These are phyloP conservation scores for Dichotomopilus funicola DNA, from an alignment of 2,329 filamentous ascomycete genomes.

Conservation along the genomic window DNA sequence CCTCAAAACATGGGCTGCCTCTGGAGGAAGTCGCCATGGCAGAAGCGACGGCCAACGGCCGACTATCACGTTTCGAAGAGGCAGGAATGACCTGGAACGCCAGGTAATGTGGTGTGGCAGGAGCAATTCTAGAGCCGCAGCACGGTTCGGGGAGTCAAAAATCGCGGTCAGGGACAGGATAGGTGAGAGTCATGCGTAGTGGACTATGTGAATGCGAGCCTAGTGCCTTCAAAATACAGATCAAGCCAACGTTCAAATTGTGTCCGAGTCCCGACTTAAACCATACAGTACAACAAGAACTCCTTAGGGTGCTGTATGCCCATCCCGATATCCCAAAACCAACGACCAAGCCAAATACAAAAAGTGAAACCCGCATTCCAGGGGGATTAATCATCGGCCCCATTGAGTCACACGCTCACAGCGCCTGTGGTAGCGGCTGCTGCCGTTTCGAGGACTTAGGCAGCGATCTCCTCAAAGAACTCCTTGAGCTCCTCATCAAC, in stretches of 20 bases:
- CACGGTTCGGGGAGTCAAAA: no score
- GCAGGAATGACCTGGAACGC: no score
- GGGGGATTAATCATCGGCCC: background rate
- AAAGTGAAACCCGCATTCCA: constrained; percentile 16
- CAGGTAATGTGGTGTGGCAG: no score
- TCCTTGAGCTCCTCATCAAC: constrained; percentile 56
- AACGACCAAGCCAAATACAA: constrained; percentile 5
- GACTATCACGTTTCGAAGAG: no score
- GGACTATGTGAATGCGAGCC: constrained; percentile 5
- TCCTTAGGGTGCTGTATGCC: constrained; percentile 16
- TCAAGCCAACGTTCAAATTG: constrained; percentile 16
- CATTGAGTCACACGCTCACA: constrained; percentile 12
- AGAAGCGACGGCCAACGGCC: no score
- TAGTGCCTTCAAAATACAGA: constrained; percentile 18
- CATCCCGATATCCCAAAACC: constrained; percentile 19
- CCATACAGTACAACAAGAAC: constrained; percentile 23
- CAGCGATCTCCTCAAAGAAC: constrained; percentile 48
- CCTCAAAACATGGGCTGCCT: no score
- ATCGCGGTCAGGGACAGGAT: no score
- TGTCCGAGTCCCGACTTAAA: constrained; percentile 14
- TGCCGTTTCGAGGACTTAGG: constrained; percentile 25
- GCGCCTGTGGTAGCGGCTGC: constrained; percentile 6
- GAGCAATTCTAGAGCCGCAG: no score
- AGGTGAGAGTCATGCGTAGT: constrained; percentile 4
- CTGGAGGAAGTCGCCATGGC: no score